These are phyloP conservation scores for Colletotrichum spinosum DNA, from an alignment of 2,329 filamentous ascomycete species.

Conservation along the genomic window DNA sequence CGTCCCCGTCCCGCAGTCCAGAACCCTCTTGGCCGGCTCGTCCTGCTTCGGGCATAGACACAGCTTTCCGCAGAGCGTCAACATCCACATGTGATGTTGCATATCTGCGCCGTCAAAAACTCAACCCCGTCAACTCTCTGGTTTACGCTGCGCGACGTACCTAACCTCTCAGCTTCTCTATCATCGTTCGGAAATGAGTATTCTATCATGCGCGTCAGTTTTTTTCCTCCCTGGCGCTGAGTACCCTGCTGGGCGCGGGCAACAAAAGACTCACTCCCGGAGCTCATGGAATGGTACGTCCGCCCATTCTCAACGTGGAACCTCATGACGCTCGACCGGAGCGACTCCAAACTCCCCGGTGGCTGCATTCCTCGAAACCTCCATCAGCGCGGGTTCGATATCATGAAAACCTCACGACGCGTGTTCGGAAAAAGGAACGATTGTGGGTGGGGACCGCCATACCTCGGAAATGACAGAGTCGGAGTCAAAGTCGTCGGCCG, in stretches of 20 bases:
- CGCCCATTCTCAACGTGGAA: conserved; percentile 37
- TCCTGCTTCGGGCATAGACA: conserved; percentile 42
- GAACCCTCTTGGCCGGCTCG: conserved; percentile 40
- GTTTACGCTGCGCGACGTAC: neutral
- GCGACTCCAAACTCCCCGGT: conserved; percentile 21
- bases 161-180: conserved; percentile 45
- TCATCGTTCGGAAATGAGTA: conserved; percentile 44
- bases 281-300: conserved; percentile 40
- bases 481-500: conserved; percentile 29
- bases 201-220: conserved; percentile 33
- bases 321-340: conserved; percentile 30
- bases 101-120: conserved; percentile 42
- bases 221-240: too few species aligned
- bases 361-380: neutral
- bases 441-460: neutral
- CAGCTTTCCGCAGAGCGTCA: conserved; percentile 48
- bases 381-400: neutral
- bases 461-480: conserved; percentile 31
- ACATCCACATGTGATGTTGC: conserved; percentile 49
- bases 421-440: conserved; percentile 1
- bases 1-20: conserved; percentile 37
- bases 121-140: neutral
- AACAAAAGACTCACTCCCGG: conserved; percentile 40
- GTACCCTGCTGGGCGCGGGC: neutral
- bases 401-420: conserved; percentile 22